Evolutionary conservation across 768 basidiomycete genomes (phyloP), one percentile per base, ranked within the genome.

Genomic region (Rhizopogon sp.): DNA sequence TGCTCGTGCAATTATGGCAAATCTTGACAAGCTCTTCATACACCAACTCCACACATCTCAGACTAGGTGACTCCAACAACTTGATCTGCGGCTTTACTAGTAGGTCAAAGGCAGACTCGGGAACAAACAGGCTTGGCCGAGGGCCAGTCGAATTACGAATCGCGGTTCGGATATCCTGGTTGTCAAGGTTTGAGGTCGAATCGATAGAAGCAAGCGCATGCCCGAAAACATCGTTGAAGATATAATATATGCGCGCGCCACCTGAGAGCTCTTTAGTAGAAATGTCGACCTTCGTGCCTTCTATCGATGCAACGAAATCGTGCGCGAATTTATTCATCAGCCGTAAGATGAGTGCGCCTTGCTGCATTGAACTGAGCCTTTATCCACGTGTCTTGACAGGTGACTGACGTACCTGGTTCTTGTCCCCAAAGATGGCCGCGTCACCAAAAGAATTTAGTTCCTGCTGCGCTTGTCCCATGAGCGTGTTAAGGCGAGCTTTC

Each of bases 1-100:
- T 69, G 68, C 90, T 90, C 3, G 96, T 97, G 72, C 96, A 98
- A 66, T 96, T 98, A 68, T 99, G 97, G 71, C 97, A 98, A 44
- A 99, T 95, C 78, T 98, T 98, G 60, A 99, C 98, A 52, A 99
- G 76, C 71, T 99, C 97, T 70, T 99, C 97, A 68, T 99, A 99
- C 7, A 99, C 97, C 62, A 99, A 74, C 70, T 98, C 97, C 17
- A 98, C 97, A 62, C 97, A 99, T 42, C 97, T 80, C 72, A 97
- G 70, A 72, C 92, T 93, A 13, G 97, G 97, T 10, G 92, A 83
- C 70, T 98, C 96, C 49, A 99, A 74, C 22, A 98, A 77, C 74
- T 97, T 95, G 69, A 99, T 98, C 71, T 99, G 97, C 0, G 97
- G 97, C 68, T 98, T 98, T 58, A 99, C 93, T 52, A 99, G 77